phyloP scores from a whole-genome alignment of 2,329 filamentous ascomycete genomes.

The Coleophoma cylindrospora region DNA sequence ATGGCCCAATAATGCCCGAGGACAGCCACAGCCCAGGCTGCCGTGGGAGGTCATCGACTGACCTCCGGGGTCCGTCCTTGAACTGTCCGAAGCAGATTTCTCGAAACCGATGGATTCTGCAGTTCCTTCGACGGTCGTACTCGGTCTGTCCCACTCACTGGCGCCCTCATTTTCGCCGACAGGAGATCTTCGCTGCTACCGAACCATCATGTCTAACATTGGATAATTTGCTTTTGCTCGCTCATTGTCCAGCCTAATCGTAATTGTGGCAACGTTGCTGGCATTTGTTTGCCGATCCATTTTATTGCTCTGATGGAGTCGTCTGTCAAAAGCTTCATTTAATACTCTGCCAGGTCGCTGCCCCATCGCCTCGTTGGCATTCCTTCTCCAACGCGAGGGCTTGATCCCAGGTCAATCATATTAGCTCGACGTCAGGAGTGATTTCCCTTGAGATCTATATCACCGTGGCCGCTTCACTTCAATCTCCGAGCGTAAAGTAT shows the following conservation, averaged over 20 bases:
- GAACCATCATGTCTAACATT: not conserved
- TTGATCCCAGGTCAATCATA: not conserved
- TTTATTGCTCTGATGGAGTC: not conserved
- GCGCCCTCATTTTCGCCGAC: not conserved
- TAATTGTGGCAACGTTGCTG: not conserved
- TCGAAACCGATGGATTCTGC: not conserved
- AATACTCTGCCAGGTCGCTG: not conserved
- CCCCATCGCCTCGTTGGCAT: not conserved
- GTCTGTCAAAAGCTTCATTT: conserved; percentile 1
- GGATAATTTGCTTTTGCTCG: not conserved
- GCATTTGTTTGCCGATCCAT: conserved; percentile 1
- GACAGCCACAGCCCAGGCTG: not conserved
- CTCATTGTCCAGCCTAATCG: not conserved
- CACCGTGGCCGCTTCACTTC: not conserved
- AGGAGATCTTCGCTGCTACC: not conserved
- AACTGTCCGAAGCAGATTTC: not conserved
- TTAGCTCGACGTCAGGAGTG: not conserved
- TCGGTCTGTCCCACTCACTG: not conserved
- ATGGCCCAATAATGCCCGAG: conserved; percentile 2
- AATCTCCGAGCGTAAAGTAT: conserved; percentile 1
- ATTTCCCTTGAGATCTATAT: conserved; percentile 1
- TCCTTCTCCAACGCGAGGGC: not conserved
- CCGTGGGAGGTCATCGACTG: not conserved
- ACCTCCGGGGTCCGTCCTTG: not conserved
- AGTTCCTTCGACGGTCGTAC: not conserved